Evolutionary conservation across 164 flowering plant genomes (phyloP).

Genomic region (Vitis rotundifolia): DNA sequence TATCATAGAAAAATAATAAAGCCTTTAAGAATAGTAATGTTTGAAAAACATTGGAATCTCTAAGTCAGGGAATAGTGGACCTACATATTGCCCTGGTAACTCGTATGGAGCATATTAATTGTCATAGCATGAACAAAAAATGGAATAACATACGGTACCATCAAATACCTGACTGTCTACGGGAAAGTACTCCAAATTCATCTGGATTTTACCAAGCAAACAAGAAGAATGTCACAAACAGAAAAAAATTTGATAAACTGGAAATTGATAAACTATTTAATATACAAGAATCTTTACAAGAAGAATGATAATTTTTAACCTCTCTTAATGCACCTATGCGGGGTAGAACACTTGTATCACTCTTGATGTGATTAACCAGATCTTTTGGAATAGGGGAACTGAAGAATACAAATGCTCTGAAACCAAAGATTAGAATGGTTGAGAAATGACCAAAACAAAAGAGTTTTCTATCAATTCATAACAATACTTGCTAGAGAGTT

Average conservation of each 20-base stretch:
- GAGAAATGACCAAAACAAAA: neutral
- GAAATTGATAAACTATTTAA: constrained; percentile 6
- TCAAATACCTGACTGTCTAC: constrained; percentile 86
- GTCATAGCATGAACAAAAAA: neutral
- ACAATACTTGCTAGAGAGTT: neutral
- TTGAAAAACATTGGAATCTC: neutral
- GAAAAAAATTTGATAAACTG: neutral
- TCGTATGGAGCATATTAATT: neutral
- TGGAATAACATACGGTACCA: neutral
- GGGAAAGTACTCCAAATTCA: constrained; percentile 95
- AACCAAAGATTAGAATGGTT: constrained; percentile 11
- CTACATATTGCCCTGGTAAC: neutral
- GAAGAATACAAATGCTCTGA: constrained; percentile 92
- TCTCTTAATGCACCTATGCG: constrained; percentile 95
- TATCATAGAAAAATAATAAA: neutral
- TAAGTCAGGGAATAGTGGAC: too few species aligned
- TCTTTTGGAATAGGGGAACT: constrained; percentile 88
- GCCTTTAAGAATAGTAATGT: neutral
- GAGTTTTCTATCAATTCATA: neutral
- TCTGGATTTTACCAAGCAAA: constrained; percentile 51
- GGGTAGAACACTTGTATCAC: constrained; percentile 85
- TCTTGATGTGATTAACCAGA: constrained; percentile 69
- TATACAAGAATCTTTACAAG: constrained; percentile 3
- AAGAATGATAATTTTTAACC: constrained; percentile 40
- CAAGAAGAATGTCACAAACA: constrained; percentile 7